Evolutionary conservation across 176 grass and related monocot species (phyloP), one percentile per base, ranked within the genome.

Genomic region (Eremochloa ophiuroides): DNA sequence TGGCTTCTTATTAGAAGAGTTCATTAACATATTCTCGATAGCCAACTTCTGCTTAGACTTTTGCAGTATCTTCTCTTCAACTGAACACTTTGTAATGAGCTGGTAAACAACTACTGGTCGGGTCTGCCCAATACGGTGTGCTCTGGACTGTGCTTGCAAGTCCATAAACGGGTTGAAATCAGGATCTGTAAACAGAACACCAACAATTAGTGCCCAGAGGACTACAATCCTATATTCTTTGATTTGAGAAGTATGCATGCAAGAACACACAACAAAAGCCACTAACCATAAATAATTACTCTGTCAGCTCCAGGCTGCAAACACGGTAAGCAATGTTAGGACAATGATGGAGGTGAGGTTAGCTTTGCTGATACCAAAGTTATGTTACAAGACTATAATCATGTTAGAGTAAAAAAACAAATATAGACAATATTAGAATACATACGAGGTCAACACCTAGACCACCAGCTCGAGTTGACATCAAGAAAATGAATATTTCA

Each of bases 91-190:
- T 8, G 86, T 91, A 13, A 91, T 89, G 5, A 94, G 92, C 2
- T 94, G 92, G 68, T 94, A 94, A 34, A 94, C 92, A 55, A 94
- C 88, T 11, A 91, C 86, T 6, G 88, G 88, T 14, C 88, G 80
- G 9, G 92, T 91, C 80, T 94, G 92, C 0, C 88, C 92, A 74
- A 94, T 94, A 16, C 92, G 75, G 33, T 94, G 92, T 2, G 88
- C 92, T 31, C 92, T 73, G 0, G 88, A 87, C 23, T 94, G 92
- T 34, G 92, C 92, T 85, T 94, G 92, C 62, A 94, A 81, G 64
- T 94, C 88, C 88, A 86, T 88, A 74, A 94, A 94, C 8, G 92
- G 88, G 63, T 91, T 94, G 88, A 94, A 94, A 31, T 94, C 92
- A 15, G 92, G 92, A 83, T 94, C 92, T 94, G 71, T 66, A 73